Evolutionary conservation across 257 asterid genomes (phyloP), one percentile per base, ranked within the genome.

Genomic region (Galeopsis tetrahit): DNA sequence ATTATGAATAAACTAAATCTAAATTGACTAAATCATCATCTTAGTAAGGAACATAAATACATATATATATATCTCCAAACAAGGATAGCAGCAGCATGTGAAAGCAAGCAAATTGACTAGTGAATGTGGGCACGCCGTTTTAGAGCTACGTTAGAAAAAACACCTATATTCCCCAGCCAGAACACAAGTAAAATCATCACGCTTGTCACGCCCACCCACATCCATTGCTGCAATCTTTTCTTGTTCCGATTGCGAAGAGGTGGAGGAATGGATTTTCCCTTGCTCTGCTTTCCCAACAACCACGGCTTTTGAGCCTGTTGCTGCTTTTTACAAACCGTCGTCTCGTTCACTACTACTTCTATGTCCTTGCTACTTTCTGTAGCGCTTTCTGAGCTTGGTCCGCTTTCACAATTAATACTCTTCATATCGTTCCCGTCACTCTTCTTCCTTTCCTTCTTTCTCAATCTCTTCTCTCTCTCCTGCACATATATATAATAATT

Each of bases 401-500:
- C 76, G 49, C 78, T 70, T 61, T 84, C 97, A 34, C 76, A 78
- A 11, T 64, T 66, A 56, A 51, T 85, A 80, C 38, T 75, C 62
- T 55, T 72, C 11, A 32, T 13, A 13, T 82, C 88, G 5, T 70
- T 70, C 21, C 61, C 80, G 5, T 89, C 57, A 28, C 81, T 88
- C 86, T 83, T 89, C 90, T 83, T 89, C 79, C 87, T 82, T 84
- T 90, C 98, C 82, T 87, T 95, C 90, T 95, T 95, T 66, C 94
- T 81, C 81, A 84, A 70, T 74, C 88, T 90, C 90, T 88, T 95
- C 85, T 92, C 99, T 73, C 86, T 86, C 80, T 92, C 97, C 99
- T 95, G 78, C 63, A 82, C 17, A 21, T 21, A 21, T 21, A 21
- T 21, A 21, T 21, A 21, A 21, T 21, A 21, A 21, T 21, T 21